These are phyloP conservation scores for Auriculariales sp. DNA, from an alignment of 768 basidiomycete genomes.

Conservation along the genomic window DNA sequence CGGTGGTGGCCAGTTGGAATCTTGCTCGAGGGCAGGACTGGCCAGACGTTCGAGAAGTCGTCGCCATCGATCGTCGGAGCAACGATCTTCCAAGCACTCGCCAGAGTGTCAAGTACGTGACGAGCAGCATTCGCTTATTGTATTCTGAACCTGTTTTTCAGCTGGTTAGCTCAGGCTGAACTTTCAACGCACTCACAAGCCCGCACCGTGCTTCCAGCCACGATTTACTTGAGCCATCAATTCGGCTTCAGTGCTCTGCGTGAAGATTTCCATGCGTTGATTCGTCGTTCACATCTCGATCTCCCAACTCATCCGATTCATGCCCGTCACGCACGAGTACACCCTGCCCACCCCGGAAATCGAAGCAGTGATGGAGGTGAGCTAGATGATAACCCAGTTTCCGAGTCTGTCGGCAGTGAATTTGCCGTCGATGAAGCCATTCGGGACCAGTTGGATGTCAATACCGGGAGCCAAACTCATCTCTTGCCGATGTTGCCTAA, in stretches of 20 bases:
- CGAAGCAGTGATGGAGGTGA: constrained; percentile 26
- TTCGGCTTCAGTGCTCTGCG: constrained; percentile 67
- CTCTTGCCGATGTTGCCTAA: constrained; percentile 76
- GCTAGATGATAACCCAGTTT: constrained; percentile 17
- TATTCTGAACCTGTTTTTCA: constrained; percentile 14
- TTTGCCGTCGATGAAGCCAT: constrained; percentile 68
- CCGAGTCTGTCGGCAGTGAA: not conserved
- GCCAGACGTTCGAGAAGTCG: constrained; percentile 32
- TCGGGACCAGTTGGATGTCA: constrained; percentile 39
- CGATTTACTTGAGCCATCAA: constrained; percentile 75
- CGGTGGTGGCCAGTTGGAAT: constrained; percentile 49
- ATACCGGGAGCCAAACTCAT: constrained; percentile 19
- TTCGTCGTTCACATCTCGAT: constrained; percentile 47
- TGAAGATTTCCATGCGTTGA: constrained; percentile 69
- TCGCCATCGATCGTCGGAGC: no score
- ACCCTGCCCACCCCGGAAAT: constrained; percentile 37
- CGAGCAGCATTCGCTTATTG: no score
- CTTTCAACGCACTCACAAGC: constrained; percentile 57
- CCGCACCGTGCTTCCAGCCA: constrained; percentile 44
- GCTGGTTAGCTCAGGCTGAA: constrained; percentile 69
- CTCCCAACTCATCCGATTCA: constrained; percentile 44
- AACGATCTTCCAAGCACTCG: no score
- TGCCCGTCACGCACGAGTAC: constrained; percentile 58
- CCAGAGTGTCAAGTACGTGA: no score
- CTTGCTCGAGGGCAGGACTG: constrained; percentile 36